phyloP scores from a whole-genome alignment of 352 stramenopile genomes.

The Salisapilia sapeloensis region DNA sequence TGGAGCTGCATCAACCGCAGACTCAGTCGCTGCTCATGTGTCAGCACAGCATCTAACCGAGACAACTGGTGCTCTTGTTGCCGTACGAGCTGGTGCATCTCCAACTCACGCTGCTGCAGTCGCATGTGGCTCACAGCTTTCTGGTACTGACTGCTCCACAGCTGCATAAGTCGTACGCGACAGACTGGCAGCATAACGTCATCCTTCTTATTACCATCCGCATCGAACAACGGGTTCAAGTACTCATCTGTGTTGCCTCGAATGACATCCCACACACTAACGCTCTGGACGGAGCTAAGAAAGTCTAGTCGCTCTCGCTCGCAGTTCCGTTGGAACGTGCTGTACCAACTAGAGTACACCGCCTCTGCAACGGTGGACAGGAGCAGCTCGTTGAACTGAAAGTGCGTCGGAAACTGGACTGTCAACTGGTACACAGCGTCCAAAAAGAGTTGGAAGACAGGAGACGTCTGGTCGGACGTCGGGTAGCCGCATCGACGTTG shows the following conservation, averaged over 20 bases:
- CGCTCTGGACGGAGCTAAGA: constrained; percentile 37
- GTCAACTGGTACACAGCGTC: constrained; percentile 96
- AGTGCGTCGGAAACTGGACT: constrained; percentile 92
- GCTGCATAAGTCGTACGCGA: constrained; percentile 71
- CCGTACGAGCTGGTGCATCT: constrained; percentile 68
- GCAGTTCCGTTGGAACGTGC: constrained; percentile 85
- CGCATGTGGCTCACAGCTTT: constrained; percentile 81
- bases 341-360: constrained; percentile 93
- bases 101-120: constrained; percentile 69
- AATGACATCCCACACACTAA: constrained; percentile 76
- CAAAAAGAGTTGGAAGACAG: constrained; percentile 98
- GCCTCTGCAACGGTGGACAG: constrained; percentile 90
- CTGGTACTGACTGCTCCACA: constrained; percentile 76
- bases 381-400: constrained; percentile 95
- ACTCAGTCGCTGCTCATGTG: constrained; percentile 39
- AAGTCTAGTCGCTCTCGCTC: constrained; percentile 56
- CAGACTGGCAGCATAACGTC: constrained; percentile 71
- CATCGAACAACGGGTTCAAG: constrained; percentile 60
- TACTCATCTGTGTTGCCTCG: constrained; percentile 67
- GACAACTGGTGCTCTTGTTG: constrained; percentile 68
- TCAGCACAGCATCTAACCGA: constrained; percentile 35
- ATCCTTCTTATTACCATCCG: constrained; percentile 13
- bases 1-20: constrained; percentile 41
- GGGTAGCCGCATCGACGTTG: constrained; percentile 56
- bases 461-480: constrained; percentile 88